Base-by-base conservation (phyloP, 2,329 filamentous ascomycete genomes). In the Xenosphaeropsis pyriputrescens region DNA sequence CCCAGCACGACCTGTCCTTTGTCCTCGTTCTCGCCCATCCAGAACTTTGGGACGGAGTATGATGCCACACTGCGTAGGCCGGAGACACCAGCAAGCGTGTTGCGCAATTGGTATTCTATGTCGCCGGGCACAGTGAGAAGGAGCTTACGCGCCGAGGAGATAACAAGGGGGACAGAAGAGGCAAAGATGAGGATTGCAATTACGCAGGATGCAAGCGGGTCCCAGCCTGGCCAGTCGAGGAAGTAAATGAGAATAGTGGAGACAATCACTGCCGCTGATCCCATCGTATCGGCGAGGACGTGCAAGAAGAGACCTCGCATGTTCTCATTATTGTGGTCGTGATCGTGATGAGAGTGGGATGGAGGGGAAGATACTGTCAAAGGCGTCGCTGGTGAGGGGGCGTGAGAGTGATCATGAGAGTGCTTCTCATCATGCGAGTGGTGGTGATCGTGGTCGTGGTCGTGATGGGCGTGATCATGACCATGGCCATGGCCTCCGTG, bases 301-400 rank as follows among this genome's bases (percentile, higher is more conserved):
- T 98, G 91, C 15, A 98, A 66, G 58, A 93, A 98, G 47, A 98
- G 96, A 11, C 91, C 91, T 49, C 91, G 75, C 88, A 98, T 95
- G 54, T 98, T 98, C 51, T 98, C 91, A 56, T 94, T 94, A 43
- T 85, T 81, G 51, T 88, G 81, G 15, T 51, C 51, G 37, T 65
- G 59, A 7, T 37, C 34, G 47, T 37, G 38, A 4, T 54, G 49
- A 14, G 49, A 38, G 31, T 55, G 50, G 38, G 40, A 18, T 29
- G 48, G 43, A 8, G 6, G 6, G 34, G 39, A n/a, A 29, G 39
- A 43, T 38, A 42, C 55, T 43, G 32, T 32, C n/a, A 33, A 15
- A 4, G 17, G 16, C 14, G 41, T 36, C 7, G 43, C 41, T 16
- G 39, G 38, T 3, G 40, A 32, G n/a, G 46, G 18, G 15, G 43